Percentiles rank a stretch among this genome's conserved stretches.
These are phyloP conservation scores for Apiotrichum akiyoshidainum DNA, from an alignment of 1,284 basidiomycete genomes.

Conservation along the genomic window DNA sequence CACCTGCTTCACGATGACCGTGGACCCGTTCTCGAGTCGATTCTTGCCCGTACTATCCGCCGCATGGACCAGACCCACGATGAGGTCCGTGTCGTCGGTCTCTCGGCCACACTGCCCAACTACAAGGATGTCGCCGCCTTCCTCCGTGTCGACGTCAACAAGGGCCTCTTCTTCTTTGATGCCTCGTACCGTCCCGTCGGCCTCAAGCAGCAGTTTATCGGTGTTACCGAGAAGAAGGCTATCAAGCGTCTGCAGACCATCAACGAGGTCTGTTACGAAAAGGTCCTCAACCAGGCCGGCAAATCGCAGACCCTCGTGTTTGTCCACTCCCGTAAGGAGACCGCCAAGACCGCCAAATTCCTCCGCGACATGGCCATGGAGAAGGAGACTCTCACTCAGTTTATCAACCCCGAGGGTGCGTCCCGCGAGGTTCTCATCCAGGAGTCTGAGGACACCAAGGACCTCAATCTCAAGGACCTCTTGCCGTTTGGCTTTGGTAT, in stretches of 20 bases:
- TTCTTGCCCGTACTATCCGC: slow-evolving; percentile 86
- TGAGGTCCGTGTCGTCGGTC: slow-evolving; percentile 88
- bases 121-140: slow-evolving; percentile 99
- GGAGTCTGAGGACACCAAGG: slow-evolving; percentile 79
- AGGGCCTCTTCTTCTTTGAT: slow-evolving; percentile 97
- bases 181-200: slow-evolving; percentile 89
- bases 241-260: slow-evolving; percentile 97
- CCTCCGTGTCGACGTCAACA: slow-evolving; percentile 87
- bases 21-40: slow-evolving; percentile 91
- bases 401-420: slow-evolving; percentile 86
- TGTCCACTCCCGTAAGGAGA: slow-evolving; percentile 97
- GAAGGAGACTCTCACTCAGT: slow-evolving; percentile 91
- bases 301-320: slow-evolving; percentile 81
- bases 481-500: slow-evolving; percentile 96
- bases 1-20: slow-evolving; percentile 97
- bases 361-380: slow-evolving; percentile 93
- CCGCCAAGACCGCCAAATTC: slow-evolving; percentile 94
- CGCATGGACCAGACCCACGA: slow-evolving; percentile 92
- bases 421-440: slow-evolving; percentile 81
- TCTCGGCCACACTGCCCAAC: slow-evolving; percentile 96
- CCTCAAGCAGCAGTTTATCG: slow-evolving; percentile 94
- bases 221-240: slow-evolving; percentile 98
- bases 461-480: slow-evolving; percentile 80
- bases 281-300: slow-evolving; percentile 88
- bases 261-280: slow-evolving; percentile 99